These are phyloP conservation scores for Fusarium stilboides DNA, from an alignment of 2,329 filamentous ascomycete species.

Conservation along the genomic window DNA sequence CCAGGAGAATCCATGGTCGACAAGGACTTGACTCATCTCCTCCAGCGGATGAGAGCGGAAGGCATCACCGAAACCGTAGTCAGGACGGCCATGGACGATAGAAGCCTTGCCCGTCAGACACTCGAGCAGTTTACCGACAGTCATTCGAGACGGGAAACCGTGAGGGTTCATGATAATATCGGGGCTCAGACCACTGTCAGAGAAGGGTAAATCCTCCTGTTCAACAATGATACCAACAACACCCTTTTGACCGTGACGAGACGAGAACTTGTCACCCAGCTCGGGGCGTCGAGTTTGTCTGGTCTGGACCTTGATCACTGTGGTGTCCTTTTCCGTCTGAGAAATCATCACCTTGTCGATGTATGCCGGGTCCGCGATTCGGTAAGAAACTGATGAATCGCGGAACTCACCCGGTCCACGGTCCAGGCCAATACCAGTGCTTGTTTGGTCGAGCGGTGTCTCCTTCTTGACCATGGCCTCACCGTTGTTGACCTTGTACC, in stretches of 20 bases:
- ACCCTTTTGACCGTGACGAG: conserved; percentile 97
- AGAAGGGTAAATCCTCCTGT: conserved; percentile 97
- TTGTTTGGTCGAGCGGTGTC: conserved; percentile 82
- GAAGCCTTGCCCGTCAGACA: conserved; percentile 95
- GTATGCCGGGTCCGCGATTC: conserved; percentile 86
- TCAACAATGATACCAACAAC: conserved; percentile 97
- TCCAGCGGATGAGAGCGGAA: conserved; percentile 88
- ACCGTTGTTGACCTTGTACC: conserved; percentile 81
- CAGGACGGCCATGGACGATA: conserved; percentile 84
- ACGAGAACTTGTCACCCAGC: conserved; percentile 98
- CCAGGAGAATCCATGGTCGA: conserved; percentile 94
- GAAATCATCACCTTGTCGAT: conserved; percentile 98
- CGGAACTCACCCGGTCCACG: conserved; percentile 75
- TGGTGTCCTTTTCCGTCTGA: conserved; percentile 87
- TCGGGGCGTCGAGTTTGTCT: conserved; percentile 96
- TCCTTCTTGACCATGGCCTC: conserved; percentile 95
- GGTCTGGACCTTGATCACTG: conserved; percentile 93
- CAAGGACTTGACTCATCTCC: conserved; percentile 88
- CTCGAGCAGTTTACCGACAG: conserved; percentile 97
- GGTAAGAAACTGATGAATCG: conserved; percentile 82
- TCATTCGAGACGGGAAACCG: conserved; percentile 99
- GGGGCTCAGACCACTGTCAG: conserved; percentile 89
- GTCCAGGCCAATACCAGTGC: conserved; percentile 79
- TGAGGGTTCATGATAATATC: conserved; percentile 99
- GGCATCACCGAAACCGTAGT: conserved; percentile 87